Conservation (phyloP, 208 protist species). For the Leishmania amazonensis region DNA sequence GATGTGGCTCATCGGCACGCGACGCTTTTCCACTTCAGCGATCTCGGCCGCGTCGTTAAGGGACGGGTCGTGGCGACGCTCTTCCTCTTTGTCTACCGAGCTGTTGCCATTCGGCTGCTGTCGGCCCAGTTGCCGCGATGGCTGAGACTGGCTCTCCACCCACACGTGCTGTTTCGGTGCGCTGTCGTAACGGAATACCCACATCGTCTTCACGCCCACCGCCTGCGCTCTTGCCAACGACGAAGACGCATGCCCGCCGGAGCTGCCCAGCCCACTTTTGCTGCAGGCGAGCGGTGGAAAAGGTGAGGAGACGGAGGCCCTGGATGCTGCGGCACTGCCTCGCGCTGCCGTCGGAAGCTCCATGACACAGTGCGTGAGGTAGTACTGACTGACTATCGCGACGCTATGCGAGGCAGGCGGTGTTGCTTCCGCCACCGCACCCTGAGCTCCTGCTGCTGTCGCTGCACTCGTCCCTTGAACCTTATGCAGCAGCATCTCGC, state of each 20-base stretch:
- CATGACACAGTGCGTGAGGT: slow-evolving; percentile 5
- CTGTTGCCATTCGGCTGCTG: not conserved
- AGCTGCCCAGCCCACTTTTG: not conserved
- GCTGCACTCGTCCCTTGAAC: not conserved
- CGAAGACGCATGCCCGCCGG: not conserved
- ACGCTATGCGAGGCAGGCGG: not conserved
- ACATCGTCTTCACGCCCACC: not conserved
- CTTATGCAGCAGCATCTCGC: slow-evolving; percentile 13
- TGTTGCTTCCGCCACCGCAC: not conserved
- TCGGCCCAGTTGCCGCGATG: not conserved
- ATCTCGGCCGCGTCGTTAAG: not conserved
- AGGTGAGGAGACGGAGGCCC: not conserved
- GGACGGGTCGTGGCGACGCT: not conserved
- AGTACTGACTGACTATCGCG: not conserved
- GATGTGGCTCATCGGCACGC: not conserved
- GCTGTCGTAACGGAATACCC: slow-evolving; percentile 15
- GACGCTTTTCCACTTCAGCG: not conserved
- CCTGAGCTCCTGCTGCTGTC: not conserved
- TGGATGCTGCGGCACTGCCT: not conserved
- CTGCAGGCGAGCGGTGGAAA: not conserved
- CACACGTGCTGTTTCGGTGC: slow-evolving; percentile 14
- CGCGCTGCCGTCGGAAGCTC: slow-evolving; percentile 1
- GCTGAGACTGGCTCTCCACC: not conserved
- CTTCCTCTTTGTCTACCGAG: not conserved
- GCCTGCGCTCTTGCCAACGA: not conserved